A percentile compares a stretch with the other conserved stretches of the same genome.
phyloP scores from a whole-genome alignment of 2,329 filamentous ascomycete genomes.

The Didymella keratinophila region DNA sequence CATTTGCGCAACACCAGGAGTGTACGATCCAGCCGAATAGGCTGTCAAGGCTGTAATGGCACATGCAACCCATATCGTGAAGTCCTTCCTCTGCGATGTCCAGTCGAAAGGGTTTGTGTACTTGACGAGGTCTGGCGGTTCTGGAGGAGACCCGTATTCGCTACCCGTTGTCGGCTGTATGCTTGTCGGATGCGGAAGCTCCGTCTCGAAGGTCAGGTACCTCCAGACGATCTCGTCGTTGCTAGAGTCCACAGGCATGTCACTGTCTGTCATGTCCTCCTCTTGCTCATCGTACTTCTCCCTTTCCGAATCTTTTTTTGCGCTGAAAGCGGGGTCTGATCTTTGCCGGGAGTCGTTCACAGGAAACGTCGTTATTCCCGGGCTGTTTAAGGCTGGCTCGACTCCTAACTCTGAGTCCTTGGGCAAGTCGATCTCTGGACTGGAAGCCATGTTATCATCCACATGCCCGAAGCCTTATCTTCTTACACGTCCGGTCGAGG shows the following conservation, averaged over 20 bases:
- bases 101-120: constrained; percentile 77
- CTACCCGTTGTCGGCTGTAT: constrained; percentile 31
- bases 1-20: constrained; percentile 72
- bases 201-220: constrained; percentile 69
- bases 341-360: constrained; percentile 17
- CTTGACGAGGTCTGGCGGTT: constrained; percentile 69
- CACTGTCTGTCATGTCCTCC: constrained; percentile 13
- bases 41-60: constrained; percentile 78
- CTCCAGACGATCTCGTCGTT: constrained; percentile 59
- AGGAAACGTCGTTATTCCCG: constrained; percentile 45
- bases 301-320: constrained; percentile 24
- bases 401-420: constrained; percentile 27
- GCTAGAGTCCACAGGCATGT: not conserved
- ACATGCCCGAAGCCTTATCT: not conserved
- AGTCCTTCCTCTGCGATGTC: constrained; percentile 71
- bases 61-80: constrained; percentile 77
- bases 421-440: constrained; percentile 48
- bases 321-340: constrained; percentile 23
- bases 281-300: constrained; percentile 28
- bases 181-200: constrained; percentile 58
- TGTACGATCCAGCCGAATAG: constrained; percentile 82
- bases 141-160: constrained; percentile 57
- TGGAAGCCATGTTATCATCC: constrained; percentile 43
- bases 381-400: constrained; percentile 15
- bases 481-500: not conserved